Evolutionary conservation across 1,139 yeast species (phyloP), one percentile per base, ranked within the genome.

Genomic region (Yamadazyma spencermartinsiae): DNA sequence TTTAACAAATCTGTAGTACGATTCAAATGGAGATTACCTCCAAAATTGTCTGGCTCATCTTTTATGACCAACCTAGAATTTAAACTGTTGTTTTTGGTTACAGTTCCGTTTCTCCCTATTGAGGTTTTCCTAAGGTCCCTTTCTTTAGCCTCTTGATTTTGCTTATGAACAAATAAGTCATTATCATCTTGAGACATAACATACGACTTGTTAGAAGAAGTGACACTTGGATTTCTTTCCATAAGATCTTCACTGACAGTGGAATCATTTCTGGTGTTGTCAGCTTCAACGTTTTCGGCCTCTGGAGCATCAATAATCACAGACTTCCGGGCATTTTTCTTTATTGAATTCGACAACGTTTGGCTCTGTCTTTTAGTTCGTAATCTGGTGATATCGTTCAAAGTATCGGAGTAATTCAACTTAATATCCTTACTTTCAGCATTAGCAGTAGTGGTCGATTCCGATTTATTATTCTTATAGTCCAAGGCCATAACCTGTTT

Each of bases 381-480:
- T 54, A 88, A 65, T 37, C 89, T 69, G 28, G 92, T 84, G 18
- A 89, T 86, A 57, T 89, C 96, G 37, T 79, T 78, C 35, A 89
- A 59, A 0, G 95, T 85, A 43, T 82, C 75, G 39, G 84, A 75
- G 56, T 83, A 86, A 20, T 76, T 77, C 18, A 58, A 60, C 37
- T 64, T 69, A 17, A 46, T 42, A 14, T 51, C 49, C 9, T 45
- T 46, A 10, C 50, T 49, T 36, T 54, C 58, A 17, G 51, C 51
- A 19, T 44, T 44, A 30, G 16, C 9, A 7, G 8, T 8, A 4
- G 6, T 7, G 1, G 50, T 40, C 36, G 37, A 41, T 24, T 39
- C 36, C 14, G 31, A 11, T 20, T 27, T 37, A 13, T 39, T 40
- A 14, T 36, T 40, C 16, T 35, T 44, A 12, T 34, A 33, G 15